Percentiles rank a stretch among this genome's conserved stretches.
Conservation (phyloP, 1,284 basidiomycete species). For the Cutaneotrichosporon dermatis region DNA sequence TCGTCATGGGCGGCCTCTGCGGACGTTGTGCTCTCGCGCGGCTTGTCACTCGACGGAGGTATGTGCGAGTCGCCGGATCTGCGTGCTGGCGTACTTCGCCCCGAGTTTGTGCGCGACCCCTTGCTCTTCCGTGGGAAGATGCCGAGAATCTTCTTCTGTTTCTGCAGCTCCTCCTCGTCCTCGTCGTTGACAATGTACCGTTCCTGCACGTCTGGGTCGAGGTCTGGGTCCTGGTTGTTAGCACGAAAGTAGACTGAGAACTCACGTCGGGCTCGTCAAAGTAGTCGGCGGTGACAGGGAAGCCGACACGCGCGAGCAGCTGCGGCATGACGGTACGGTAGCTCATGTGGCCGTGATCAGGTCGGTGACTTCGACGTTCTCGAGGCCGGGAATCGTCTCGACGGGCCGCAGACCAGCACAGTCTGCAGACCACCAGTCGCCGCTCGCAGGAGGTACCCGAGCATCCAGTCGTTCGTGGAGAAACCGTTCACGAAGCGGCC, state of each 20-base stretch:
- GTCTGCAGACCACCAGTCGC: slow-evolving; percentile 82
- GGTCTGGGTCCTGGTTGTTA: slow-evolving; percentile 40
- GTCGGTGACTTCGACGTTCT: slow-evolving; percentile 91
- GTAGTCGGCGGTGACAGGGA: slow-evolving; percentile 83
- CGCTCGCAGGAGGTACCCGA: slow-evolving; percentile 91
- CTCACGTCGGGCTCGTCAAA: slow-evolving; percentile 86
- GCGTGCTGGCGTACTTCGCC: slow-evolving; percentile 4
- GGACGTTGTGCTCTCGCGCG: too few species aligned
- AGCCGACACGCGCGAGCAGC: slow-evolving; percentile 82
- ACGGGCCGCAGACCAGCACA: slow-evolving; percentile 80
- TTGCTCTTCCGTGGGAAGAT: slow-evolving; percentile 44
- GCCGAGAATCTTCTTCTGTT: slow-evolving; percentile 47
- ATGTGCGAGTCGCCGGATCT: not conserved
- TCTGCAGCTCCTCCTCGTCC: slow-evolving; percentile 43
- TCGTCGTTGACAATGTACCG: slow-evolving; percentile 35
- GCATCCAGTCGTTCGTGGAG: slow-evolving; percentile 87
- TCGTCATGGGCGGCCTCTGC: slow-evolving; percentile 20
- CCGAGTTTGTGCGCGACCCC: slow-evolving; percentile 4
- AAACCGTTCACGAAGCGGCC: slow-evolving; percentile 87
- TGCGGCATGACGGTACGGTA: slow-evolving; percentile 90
- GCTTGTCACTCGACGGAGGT: too few species aligned
- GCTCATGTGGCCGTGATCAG: slow-evolving; percentile 92
- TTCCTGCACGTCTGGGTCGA: slow-evolving; percentile 44
- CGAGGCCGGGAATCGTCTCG: slow-evolving; percentile 72
- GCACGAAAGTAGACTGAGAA: not conserved